phyloP scores from a whole-genome alignment of 2,329 filamentous ascomycete species.

The Colletotrichum sp. region DNA sequence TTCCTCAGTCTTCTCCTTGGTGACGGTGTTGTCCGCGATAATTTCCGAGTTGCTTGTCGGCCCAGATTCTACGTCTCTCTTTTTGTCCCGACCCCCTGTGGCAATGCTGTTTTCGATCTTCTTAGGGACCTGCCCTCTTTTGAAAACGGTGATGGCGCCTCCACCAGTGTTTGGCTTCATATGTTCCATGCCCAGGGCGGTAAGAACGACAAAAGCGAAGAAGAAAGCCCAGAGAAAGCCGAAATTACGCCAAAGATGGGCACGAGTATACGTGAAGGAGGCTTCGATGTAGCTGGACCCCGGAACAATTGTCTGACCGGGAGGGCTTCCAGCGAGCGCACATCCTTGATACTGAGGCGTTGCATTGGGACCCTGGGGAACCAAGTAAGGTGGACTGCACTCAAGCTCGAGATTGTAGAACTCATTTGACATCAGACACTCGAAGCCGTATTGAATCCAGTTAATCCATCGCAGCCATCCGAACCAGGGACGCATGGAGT shows the following conservation, averaged over 20 bases:
- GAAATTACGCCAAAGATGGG: slow-evolving; percentile 67
- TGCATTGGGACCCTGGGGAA: slow-evolving; percentile 54
- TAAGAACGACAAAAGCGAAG: slow-evolving; percentile 50
- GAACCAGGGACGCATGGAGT: slow-evolving; percentile 46
- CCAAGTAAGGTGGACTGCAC: slow-evolving; percentile 59
- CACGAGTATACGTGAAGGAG: slow-evolving; percentile 56
- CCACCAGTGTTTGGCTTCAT: slow-evolving; percentile 66
- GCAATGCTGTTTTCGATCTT: slow-evolving; percentile 62
- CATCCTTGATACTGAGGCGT: slow-evolving; percentile 62
- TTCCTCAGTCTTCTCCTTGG: slow-evolving; percentile 28
- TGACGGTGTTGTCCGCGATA: slow-evolving; percentile 46
- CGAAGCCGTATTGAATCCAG: slow-evolving; percentile 64
- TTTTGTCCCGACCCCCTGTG: slow-evolving; percentile 46
- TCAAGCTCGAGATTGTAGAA: slow-evolving; percentile 57
- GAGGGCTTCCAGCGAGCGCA: slow-evolving; percentile 59
- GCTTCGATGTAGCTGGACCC: slow-evolving; percentile 62
- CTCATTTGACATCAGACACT: slow-evolving; percentile 72
- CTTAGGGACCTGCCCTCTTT: slow-evolving; percentile 67
- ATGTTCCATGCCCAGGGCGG: slow-evolving; percentile 34
- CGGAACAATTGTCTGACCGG: slow-evolving; percentile 55
- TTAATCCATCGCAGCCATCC: slow-evolving; percentile 65
- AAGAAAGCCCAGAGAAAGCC: slow-evolving; percentile 57
- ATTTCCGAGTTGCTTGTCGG: slow-evolving; percentile 60
- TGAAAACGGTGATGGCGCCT: slow-evolving; percentile 65
- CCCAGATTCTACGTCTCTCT: slow-evolving; percentile 57